Evolutionary conservation across 1,139 yeast genomes (phyloP), one percentile per base, ranked within the genome.

Genomic region (Pichiaceae sp.): DNA sequence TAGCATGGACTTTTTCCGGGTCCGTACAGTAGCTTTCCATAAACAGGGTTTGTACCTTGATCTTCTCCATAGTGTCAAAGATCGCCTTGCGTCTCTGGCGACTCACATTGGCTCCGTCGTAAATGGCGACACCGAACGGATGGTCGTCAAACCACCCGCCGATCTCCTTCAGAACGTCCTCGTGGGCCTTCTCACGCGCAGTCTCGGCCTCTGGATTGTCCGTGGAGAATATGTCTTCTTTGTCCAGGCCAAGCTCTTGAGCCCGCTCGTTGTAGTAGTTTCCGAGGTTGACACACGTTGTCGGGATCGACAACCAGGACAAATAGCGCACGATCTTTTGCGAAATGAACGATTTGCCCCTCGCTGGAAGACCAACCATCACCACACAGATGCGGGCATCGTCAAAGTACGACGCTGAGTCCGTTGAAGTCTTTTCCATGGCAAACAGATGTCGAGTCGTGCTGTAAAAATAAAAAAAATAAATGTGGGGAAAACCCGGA

Each of bases 11-110:
- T 46, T 87, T 68, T 17, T 79, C 82, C 45, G 79, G 70, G 59
- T 87, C 94, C 52, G 86, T 81, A 59, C 96, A 87, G 73, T 81
- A 83, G 52, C 94, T 81, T 57, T 91, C 98, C 43, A 91, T 72
- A 56, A 89, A 91, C 71, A 91, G 78, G 2, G 96, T 95, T 54
- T 85, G 91, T 41, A 91, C 80, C 34, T 68, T 68, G 50, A 82
- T 73, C 45, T 71, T 72, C 35, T 79, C 65, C 53, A 94, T 75
- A 28, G 80, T 61, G 45, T 71, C 66, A 40, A 78, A 64, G 38
- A 91, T 72, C 68, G 75, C 68, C 24, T 68, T 68, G 47, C 98
- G 70, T 49, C 95, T 72, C 38, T 69, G 72, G 45, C 72, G 65
- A 4, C 96, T 82, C 32, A 83, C 75, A 56, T 84, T 83, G 7